Evolutionary conservation across 805 yeast genomes (phyloP).

Genomic region (Schwanniomyces polymorphus): DNA sequence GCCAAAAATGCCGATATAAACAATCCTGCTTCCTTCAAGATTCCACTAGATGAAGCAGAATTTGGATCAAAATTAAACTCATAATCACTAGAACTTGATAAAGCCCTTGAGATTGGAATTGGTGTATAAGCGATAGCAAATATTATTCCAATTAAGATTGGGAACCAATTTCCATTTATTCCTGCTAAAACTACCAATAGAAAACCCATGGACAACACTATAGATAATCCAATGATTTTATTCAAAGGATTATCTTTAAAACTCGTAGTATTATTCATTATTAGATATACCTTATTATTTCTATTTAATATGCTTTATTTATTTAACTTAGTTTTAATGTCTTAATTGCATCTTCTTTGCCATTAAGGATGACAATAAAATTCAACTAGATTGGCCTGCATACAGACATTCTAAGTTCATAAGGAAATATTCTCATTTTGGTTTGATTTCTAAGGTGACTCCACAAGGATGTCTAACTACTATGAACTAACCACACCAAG

Average conservation of each 20-base stretch:
- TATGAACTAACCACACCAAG: background rate
- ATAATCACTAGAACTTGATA: conserved; percentile 35
- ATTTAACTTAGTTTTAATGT: too few relatives aligned
- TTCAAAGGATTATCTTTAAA: conserved; percentile 59
- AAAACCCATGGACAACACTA: conserved; percentile 85
- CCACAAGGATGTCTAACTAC: background rate
- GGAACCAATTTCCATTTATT: conserved; percentile 87
- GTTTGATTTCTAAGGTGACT: background rate
- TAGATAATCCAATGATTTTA: conserved; percentile 72
- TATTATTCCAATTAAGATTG: conserved; percentile 61
- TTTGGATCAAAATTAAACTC: conserved; percentile 44
- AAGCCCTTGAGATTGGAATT: conserved; percentile 30
- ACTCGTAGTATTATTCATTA: conserved; percentile 20
- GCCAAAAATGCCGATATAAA: conserved; percentile 77
- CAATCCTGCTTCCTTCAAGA: conserved; percentile 73
- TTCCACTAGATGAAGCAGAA: conserved; percentile 27
- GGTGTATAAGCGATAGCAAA: conserved; percentile 44
- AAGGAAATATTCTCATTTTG: too few relatives aligned
- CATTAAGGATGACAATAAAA: background rate
- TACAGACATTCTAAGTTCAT: background rate
- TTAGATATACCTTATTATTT: background rate
- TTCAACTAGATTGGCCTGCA: background rate
- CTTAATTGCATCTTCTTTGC: background rate
- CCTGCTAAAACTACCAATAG: conserved; percentile 85
- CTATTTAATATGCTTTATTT: background rate